phyloP scores from a whole-genome alignment of 164 flowering plant genomes.

The Stephania yunnanensis region DNA sequence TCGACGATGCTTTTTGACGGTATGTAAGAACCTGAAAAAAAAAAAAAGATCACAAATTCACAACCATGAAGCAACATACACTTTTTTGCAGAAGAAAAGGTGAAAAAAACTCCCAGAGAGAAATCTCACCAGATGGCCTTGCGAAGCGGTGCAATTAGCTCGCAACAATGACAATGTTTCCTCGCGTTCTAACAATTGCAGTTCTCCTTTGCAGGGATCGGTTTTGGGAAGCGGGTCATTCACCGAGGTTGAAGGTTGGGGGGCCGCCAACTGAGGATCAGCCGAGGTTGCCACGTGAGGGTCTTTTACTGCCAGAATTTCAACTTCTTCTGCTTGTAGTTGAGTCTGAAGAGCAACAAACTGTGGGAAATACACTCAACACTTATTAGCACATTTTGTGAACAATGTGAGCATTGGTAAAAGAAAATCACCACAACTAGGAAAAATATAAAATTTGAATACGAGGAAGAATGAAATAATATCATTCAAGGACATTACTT shows the following conservation, averaged over 20 bases:
- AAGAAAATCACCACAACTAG: neutral
- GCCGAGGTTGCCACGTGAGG: conserved; percentile 1
- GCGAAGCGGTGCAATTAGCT: conserved; percentile 19
- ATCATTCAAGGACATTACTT: conserved; percentile 31
- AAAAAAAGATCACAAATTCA: neutral
- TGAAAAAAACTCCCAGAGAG: neutral
- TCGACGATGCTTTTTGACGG: conserved; percentile 24
- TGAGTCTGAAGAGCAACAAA: conserved; percentile 53
- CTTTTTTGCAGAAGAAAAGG: too few species aligned
- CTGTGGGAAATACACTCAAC: conserved; percentile 24
- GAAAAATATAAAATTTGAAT: neutral
- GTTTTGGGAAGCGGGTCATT: conserved; percentile 6
- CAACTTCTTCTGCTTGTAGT: conserved; percentile 44
- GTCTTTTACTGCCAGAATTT: conserved; percentile 27
- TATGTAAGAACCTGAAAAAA: conserved; percentile 46
- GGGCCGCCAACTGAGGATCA: conserved; percentile 11
- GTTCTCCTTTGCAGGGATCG: conserved; percentile 30
- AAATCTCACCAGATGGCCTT: conserved; percentile 47
- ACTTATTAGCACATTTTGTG: neutral
- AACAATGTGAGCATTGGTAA: neutral
- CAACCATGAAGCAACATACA: neutral
- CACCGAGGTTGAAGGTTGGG: conserved; percentile 22
- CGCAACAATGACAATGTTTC: conserved; percentile 51
- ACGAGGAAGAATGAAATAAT: neutral
- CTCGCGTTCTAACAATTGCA: conserved; percentile 39